Conservation (phyloP, 2,329 filamentous ascomycete genomes). For the Clonostachys chloroleuca region DNA sequence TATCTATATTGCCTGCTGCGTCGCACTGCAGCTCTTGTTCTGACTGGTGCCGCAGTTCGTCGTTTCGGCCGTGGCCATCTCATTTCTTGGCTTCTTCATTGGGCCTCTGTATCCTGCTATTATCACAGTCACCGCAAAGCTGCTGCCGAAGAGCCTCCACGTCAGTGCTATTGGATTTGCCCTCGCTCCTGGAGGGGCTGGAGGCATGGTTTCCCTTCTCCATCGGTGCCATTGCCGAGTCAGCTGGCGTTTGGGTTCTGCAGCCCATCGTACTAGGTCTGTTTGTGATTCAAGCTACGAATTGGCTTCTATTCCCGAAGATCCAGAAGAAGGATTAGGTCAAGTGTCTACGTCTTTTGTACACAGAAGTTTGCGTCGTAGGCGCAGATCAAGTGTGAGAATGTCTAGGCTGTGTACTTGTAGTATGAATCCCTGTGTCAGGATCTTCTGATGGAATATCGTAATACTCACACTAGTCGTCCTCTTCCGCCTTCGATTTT, state of each 20-base stretch:
- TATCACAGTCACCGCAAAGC: conserved; percentile 65
- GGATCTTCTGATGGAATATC: no score
- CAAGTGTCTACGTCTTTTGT: no score
- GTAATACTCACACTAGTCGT: no score
- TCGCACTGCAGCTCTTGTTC: conserved; percentile 58
- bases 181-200: conserved; percentile 66
- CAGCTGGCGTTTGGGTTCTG: conserved; percentile 40
- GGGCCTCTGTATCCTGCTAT: conserved; percentile 71
- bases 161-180: conserved; percentile 71
- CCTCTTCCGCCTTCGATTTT: no score
- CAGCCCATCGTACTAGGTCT: conserved; percentile 45
- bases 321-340: conserved; percentile 9
- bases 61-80: conserved; percentile 54
- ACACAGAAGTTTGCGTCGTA: no score
- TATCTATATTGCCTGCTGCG: conserved; percentile 56
- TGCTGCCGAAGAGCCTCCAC: conserved; percentile 66
- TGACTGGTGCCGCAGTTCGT: conserved; percentile 57
- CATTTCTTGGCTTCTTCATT: conserved; percentile 69
- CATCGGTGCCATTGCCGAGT: conserved; percentile 56
- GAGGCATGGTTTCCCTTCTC: conserved; percentile 60
- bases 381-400: no score
- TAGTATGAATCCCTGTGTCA: no score
- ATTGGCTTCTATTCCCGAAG: conserved; percentile 29
- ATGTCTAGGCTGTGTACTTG: no score
- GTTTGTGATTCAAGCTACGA: conserved; percentile 22